Percentiles rank a stretch among this genome's conserved stretches.
Evolutionary conservation across 768 basidiomycete genomes (phyloP).

Genomic region (Inosperma sp.): DNA sequence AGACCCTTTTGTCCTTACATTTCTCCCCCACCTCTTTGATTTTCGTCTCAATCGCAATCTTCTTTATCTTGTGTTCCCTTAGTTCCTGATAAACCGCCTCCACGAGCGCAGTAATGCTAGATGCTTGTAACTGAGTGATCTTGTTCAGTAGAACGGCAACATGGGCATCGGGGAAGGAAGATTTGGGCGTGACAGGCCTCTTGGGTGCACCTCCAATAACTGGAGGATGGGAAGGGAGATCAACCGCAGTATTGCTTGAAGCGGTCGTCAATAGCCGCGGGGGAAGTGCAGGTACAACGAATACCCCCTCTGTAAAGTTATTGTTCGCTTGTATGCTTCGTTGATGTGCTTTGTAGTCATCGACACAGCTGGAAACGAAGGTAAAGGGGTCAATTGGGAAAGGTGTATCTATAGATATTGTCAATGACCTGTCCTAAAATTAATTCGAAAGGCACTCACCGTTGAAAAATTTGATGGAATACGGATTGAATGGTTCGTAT

Average conservation of each 20-base stretch:
- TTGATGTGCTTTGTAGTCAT: conserved; percentile 35
- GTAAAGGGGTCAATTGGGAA: conserved; percentile 75
- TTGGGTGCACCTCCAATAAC: conserved; percentile 17
- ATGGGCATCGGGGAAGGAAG: conserved; percentile 64
- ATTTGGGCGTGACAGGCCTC: conserved; percentile 43
- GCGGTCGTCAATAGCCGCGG: conserved; percentile 24
- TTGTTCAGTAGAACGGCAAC: conserved; percentile 57
- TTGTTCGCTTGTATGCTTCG: conserved; percentile 24
- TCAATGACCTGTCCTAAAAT: not conserved
- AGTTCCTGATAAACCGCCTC: conserved; percentile 72
- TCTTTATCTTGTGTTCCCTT: conserved; percentile 67
- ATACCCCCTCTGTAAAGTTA: conserved; percentile 28
- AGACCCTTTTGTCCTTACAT: conserved; percentile 65
- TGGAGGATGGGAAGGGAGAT: conserved; percentile 4
- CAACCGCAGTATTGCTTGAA: conserved; percentile 12
- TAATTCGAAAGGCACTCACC: conserved; percentile 41
- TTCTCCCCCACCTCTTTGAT: conserved; percentile 73
- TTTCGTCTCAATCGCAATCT: conserved; percentile 80
- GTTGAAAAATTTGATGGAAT: conserved; percentile 79
- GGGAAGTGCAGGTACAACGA: conserved; percentile 48
- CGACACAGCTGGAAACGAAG: conserved; percentile 50
- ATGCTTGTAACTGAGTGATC: conserved; percentile 55
- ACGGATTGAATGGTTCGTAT: conserved; percentile 65
- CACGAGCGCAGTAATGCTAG: conserved; percentile 61
- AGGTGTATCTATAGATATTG: conserved; percentile 53